Base-by-base conservation (phyloP, 306 rosid genomes). In the Medicago lupulina region DNA sequence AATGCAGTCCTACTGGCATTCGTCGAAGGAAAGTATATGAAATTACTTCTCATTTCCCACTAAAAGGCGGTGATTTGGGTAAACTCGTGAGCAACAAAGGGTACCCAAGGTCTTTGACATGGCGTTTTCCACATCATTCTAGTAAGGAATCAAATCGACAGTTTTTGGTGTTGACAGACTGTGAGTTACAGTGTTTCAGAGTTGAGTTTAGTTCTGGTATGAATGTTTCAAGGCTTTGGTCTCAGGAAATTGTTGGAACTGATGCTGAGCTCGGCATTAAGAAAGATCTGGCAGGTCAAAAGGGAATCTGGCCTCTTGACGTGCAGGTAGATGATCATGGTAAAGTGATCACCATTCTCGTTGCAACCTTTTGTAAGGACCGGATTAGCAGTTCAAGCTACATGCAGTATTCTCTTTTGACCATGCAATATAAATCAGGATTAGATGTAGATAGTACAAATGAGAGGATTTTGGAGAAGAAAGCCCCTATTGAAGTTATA, bases 201-300 rank as follows among this genome's bases (percentile, higher is more conserved):
- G 57, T 89, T 67, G 84, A 81, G 62, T 81, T 92, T 81, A 83
- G 54, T 84, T 85, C 87, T 66, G 88, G 85, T 34, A 70, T 83
- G 18, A 83, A 12, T 59, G 88, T 95, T 79, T 86, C 85, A 43
- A 90, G 87, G 84, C 86, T 90, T 68, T 95, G 99, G 99, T 87
- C 93, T 51, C 91, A 95, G 84, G 92, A 90, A 75, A 82, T 95
- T 51, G 86, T 95, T 77, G 92, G 99, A 75, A 86, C 91, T 14
- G 97, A 92, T 83, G 89, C 89, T 68, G 99, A 88, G 76, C 75
- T 81, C 79, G 97, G 96, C 59, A 90, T 92, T 28, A 95, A 89
- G 84, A 90, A 92, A 84, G 98, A 90, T 86, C 84, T 95, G 74
- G 99, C 99, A 4, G 99, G 99, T 72, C 97, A 90, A 80, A 95